phyloP scores from a whole-genome alignment of 2,329 filamentous ascomycete genomes.

The Sordariomycetes sp. region DNA sequence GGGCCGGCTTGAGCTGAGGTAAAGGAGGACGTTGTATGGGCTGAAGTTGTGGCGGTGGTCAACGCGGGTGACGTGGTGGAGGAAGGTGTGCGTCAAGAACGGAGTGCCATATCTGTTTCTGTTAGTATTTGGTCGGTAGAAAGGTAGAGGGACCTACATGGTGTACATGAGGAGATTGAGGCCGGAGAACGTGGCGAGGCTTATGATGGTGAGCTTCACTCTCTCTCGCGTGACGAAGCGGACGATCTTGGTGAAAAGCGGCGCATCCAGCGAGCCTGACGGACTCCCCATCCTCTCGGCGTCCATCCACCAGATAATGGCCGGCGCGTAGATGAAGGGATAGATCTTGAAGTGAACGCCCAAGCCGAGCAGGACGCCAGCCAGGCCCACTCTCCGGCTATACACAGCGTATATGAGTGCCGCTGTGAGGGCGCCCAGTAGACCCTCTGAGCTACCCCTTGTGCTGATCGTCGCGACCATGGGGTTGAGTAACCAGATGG shows the following conservation, averaged over 20 bases:
- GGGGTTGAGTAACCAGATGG: slow-evolving; percentile 89
- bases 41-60: slow-evolving; percentile 99
- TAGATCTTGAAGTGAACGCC: slow-evolving; percentile 98
- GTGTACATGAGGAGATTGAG: slow-evolving; percentile 74
- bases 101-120: slow-evolving; percentile 58
- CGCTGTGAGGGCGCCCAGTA: slow-evolving; percentile 77
- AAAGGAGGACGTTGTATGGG: slow-evolving; percentile 85
- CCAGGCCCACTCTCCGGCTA: slow-evolving; percentile 47
- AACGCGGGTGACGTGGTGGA: slow-evolving; percentile 85
- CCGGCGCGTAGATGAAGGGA: slow-evolving; percentile 85
- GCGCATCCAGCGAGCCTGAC: slow-evolving; percentile 5
- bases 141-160: slow-evolving; percentile 36
- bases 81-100: slow-evolving; percentile 82
- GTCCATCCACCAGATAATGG: slow-evolving; percentile 74
- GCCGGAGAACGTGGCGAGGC: slow-evolving; percentile 59
- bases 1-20: slow-evolving; percentile 63
- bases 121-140: slow-evolving; percentile 4
- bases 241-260: slow-evolving; percentile 12
- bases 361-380: slow-evolving; percentile 68
- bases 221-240: slow-evolving; percentile 43
- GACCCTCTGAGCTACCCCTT: slow-evolving; percentile 82
- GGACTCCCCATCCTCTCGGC: slow-evolving; percentile 26
- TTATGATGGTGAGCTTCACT: slow-evolving; percentile 48
- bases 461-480: slow-evolving; percentile 98
- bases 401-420: slow-evolving; percentile 75